phyloP scores from a whole-genome alignment of 192 early-diverging fungal species.

The Lobulomyces angularis region DNA sequence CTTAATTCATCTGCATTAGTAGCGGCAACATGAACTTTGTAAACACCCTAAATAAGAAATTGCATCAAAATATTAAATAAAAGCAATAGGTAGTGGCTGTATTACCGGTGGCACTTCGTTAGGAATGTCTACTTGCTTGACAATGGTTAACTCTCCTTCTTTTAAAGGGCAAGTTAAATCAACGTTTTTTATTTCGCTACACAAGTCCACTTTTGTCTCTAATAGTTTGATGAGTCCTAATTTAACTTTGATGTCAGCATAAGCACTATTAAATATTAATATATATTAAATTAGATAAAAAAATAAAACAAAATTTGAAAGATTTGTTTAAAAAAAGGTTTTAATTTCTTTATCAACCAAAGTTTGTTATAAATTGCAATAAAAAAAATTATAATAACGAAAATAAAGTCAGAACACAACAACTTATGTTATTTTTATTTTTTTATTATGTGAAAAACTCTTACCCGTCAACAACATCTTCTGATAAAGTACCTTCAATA shows the following conservation, averaged over 20 bases:
- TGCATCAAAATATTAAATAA: not conserved
- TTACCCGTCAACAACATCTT: conserved; percentile 22
- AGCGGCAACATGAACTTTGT: conserved; percentile 21
- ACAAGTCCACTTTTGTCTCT: conserved; percentile 22
- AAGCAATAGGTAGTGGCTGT: not conserved
- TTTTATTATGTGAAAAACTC: too few relatives aligned
- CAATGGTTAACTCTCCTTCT: conserved; percentile 26
- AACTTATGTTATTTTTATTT: too few relatives aligned
- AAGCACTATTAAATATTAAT: too few relatives aligned
- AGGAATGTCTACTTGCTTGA: conserved; percentile 25
- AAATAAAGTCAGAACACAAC: too few relatives aligned
- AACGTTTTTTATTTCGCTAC: conserved; percentile 27
- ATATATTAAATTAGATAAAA: too few relatives aligned
- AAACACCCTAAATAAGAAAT: conserved; percentile 16
- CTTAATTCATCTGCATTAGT: conserved; percentile 11
- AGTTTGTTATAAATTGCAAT: too few relatives aligned
- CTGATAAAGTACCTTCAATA: conserved; percentile 21
- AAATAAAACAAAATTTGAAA: too few relatives aligned
- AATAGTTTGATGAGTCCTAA: conserved; percentile 35
- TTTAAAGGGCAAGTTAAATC: conserved; percentile 31
- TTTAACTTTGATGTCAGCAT: conserved; percentile 27
- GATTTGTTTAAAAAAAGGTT: too few relatives aligned
- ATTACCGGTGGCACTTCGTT: conserved; percentile 31
- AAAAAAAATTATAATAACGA: too few relatives aligned
- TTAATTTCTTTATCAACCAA: too few relatives aligned